Evolutionary conservation across 768 basidiomycete genomes (phyloP).

Genomic region (Kwoniella europaea): DNA sequence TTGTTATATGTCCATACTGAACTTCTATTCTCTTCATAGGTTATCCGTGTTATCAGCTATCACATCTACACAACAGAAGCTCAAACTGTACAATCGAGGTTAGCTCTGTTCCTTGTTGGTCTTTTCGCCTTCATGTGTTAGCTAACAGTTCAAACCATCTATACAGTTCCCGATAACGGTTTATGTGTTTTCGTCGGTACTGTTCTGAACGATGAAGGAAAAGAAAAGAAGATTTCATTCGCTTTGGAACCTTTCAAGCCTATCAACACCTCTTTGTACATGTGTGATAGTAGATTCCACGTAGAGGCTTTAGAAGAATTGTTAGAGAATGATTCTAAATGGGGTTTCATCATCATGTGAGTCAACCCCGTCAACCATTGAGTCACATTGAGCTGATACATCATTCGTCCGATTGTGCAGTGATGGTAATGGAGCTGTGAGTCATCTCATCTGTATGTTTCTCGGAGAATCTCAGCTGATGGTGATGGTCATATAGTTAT

Average conservation of each 20-base stretch:
- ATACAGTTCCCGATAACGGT: conserved; percentile 84
- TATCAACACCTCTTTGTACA: conserved; percentile 98
- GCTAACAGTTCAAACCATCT: too few species aligned
- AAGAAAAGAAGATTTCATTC: conserved; percentile 98
- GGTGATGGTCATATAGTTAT: conserved; percentile 62
- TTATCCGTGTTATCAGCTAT: conserved; percentile 96
- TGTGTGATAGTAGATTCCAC: conserved; percentile 88
- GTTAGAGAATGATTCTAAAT: conserved; percentile 93
- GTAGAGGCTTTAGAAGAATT: conserved; percentile 96
- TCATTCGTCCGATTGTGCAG: conserved; percentile 6
- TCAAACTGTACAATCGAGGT: conserved; percentile 88
- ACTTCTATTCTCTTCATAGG: background rate
- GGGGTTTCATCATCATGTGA: conserved; percentile 97
- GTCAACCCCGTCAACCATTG: conserved; percentile 51
- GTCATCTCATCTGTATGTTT: conserved; percentile 3
- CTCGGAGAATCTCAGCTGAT: background rate
- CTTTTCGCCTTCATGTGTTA: too few species aligned
- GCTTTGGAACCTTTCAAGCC: conserved; percentile 99
- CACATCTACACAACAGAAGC: conserved; percentile 93
- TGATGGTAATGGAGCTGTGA: conserved; percentile 71
- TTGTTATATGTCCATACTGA: background rate
- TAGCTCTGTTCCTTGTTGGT: background rate
- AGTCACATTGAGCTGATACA: background rate
- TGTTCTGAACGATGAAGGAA: conserved; percentile 95
- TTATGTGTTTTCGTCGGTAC: conserved; percentile 98